These are phyloP conservation scores for Trichosanthes cucumerina DNA, from an alignment of 306 rosid genomes.

Conservation along the genomic window DNA sequence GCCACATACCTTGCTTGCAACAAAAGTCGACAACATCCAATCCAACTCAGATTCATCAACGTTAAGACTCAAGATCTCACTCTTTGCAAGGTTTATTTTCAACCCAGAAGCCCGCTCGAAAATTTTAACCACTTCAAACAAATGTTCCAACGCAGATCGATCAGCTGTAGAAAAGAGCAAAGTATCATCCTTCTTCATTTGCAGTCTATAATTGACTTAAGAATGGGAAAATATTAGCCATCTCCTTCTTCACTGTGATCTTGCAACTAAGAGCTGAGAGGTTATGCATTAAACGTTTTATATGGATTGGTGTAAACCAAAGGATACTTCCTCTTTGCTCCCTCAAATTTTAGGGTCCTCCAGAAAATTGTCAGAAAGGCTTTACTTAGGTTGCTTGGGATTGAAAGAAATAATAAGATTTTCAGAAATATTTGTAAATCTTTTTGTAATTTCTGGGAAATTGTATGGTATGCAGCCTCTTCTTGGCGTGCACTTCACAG, in stretches of 20 bases:
- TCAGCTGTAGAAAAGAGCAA: no score
- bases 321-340: neutral
- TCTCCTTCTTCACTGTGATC: neutral
- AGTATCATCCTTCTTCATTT: no score
- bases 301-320: neutral
- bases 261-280: neutral
- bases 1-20: no score
- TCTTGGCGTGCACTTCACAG: neutral
- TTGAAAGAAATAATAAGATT: neutral
- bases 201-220: neutral
- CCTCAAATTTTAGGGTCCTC: neutral
- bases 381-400: neutral
- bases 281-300: neutral
- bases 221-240: neutral
- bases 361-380: neutral
- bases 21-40: no score
- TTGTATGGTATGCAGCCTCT: neutral
- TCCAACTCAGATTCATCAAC: no score
- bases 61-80: no score
- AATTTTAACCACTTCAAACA: no score
- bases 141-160: no score
- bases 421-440: neutral
- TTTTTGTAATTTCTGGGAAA: neutral
- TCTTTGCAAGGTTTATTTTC: no score
- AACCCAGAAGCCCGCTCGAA: no score